Conservation (phyloP, 345 rosid species). For the Salix caprea region DNA sequence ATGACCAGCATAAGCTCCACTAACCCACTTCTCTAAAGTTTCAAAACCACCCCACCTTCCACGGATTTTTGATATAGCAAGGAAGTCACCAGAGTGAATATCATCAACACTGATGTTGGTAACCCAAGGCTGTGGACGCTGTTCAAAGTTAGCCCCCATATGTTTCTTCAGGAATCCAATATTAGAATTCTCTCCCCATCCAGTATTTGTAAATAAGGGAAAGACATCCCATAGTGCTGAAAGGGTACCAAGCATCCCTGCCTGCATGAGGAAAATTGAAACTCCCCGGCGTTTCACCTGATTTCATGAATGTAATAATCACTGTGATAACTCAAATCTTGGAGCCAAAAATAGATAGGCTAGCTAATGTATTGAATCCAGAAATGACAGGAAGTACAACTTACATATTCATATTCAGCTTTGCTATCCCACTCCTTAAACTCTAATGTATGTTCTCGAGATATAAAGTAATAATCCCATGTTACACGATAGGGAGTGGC, state of each 20-base stretch:
- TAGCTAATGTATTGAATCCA: conserved; percentile 5
- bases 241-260: conserved; percentile 96
- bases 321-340: neutral
- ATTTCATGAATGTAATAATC: neutral
- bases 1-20: conserved; percentile 98
- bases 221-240: conserved; percentile 92
- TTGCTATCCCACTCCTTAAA: conserved; percentile 76
- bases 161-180: conserved; percentile 79
- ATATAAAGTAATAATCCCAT: conserved; percentile 83
- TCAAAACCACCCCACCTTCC: conserved; percentile 97
- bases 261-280: conserved; percentile 95
- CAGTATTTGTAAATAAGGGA: conserved; percentile 89
- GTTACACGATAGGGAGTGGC: conserved; percentile 93
- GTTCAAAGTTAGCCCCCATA: conserved; percentile 75
- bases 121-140: conserved; percentile 82
- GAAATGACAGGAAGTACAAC: conserved; percentile 19
- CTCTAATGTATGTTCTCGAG: conserved; percentile 85
- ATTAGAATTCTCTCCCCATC: conserved; percentile 91
- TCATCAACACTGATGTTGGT: conserved; percentile 61
- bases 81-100: conserved; percentile 85
- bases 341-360: neutral
- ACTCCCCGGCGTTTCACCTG: conserved; percentile 88
- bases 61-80: conserved; percentile 85
- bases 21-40: conserved; percentile 98
- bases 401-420: conserved; percentile 84